A percentile compares a stretch with the other conserved stretches of the same genome.
Conservation (phyloP, 768 basidiomycete species). For the Suillus fuscotomentosus region DNA sequence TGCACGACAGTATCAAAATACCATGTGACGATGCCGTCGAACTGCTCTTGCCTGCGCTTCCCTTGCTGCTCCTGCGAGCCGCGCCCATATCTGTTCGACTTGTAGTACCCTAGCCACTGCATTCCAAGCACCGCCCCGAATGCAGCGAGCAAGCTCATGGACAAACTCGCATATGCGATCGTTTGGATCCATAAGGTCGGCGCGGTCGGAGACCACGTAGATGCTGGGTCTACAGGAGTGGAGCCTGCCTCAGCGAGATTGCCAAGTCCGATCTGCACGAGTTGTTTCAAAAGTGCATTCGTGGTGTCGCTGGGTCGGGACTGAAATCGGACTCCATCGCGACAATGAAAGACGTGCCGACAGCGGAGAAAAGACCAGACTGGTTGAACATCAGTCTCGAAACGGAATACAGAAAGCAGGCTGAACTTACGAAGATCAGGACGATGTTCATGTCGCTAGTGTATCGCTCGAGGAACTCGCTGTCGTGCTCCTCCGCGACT, state of each 20-base stretch:
- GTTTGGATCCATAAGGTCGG: background rate
- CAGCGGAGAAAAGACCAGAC: slow-evolving; percentile 16
- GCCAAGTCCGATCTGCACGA: slow-evolving; percentile 5
- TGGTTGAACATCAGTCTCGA: background rate
- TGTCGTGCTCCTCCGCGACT: slow-evolving; percentile 15
- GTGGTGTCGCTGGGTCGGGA: slow-evolving; percentile 12
- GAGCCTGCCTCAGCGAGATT: slow-evolving; percentile 6
- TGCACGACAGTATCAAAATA: slow-evolving; percentile 11
- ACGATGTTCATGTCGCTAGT: slow-evolving; percentile 17
- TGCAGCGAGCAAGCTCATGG: slow-evolving; percentile 13
- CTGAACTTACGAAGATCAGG: slow-evolving; percentile 20
- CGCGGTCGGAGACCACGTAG: background rate
- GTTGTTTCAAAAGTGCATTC: slow-evolving; percentile 9
- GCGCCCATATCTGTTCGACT: background rate
- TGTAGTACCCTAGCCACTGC: slow-evolving; percentile 13
- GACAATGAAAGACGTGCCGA: slow-evolving; percentile 12
- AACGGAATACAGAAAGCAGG: background rate
- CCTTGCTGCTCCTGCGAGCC: slow-evolving; percentile 11
- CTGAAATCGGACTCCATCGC: slow-evolving; percentile 8
- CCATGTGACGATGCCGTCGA: slow-evolving; percentile 12
- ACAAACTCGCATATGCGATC: slow-evolving; percentile 11
- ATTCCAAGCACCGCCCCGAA: slow-evolving; percentile 15
- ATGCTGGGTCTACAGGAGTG: background rate
- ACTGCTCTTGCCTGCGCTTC: slow-evolving; percentile 8
- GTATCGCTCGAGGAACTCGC: slow-evolving; percentile 15